Evolutionary conservation across 257 asterid species (phyloP).

Genomic region (Ballota nigra): DNA sequence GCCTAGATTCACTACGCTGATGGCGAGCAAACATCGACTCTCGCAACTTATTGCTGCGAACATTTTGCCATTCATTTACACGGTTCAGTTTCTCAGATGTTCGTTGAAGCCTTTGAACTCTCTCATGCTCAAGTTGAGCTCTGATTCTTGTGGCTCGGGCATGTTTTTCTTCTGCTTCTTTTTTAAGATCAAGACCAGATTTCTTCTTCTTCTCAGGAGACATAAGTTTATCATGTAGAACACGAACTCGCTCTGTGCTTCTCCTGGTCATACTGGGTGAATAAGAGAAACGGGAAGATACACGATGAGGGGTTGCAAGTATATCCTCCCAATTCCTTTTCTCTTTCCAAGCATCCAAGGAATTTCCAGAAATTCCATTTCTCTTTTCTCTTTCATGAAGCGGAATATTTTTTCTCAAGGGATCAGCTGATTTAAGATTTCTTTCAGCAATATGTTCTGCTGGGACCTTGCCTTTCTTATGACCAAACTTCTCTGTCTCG

Average conservation of each 20-base stretch:
- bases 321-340: constrained; percentile 97
- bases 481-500: constrained; percentile 43
- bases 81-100: constrained; percentile 93
- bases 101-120: constrained; percentile 92
- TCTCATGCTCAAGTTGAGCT: constrained; percentile 91
- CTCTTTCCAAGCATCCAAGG: constrained; percentile 99
- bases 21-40: constrained; percentile 94
- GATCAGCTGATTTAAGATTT: constrained; percentile 51
- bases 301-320: constrained; percentile 79
- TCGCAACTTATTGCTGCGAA: constrained; percentile 81
- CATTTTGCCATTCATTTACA: constrained; percentile 91
- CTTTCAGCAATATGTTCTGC: constrained; percentile 42
- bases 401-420: constrained; percentile 44
- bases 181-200: constrained; percentile 79
- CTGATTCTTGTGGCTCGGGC: constrained; percentile 97
- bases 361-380: constrained; percentile 60
- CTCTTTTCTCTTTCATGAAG: constrained; percentile 65
- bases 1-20: constrained; percentile 87
- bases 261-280: constrained; percentile 89
- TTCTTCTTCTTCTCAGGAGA: constrained; percentile 96
- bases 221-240: constrained; percentile 94
- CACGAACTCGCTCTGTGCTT: constrained; percentile 81
- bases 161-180: constrained; percentile 96
- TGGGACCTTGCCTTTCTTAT: constrained; percentile 50
- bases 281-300: constrained; percentile 84